phyloP scores from a whole-genome alignment of 2,329 filamentous ascomycete genomes.

The Fusarium devonianum region DNA sequence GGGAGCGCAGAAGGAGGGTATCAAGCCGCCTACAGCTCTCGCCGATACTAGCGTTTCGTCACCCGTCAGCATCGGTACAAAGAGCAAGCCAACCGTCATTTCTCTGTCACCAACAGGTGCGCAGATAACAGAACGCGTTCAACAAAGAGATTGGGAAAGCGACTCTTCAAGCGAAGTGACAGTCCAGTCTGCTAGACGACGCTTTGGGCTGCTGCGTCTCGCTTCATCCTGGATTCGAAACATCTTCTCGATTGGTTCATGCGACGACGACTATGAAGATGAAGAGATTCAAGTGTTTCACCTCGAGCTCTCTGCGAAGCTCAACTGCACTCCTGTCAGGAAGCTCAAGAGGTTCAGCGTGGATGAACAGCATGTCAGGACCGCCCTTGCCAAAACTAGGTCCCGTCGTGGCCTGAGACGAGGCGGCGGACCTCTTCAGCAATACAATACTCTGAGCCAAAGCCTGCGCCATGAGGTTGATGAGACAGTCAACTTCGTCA shows the following conservation, averaged over 20 bases:
- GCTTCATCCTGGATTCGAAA: neutral
- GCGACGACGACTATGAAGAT: neutral
- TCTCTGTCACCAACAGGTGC: too few relatives aligned
- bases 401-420: neutral
- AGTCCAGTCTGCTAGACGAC: too few relatives aligned
- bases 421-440: neutral
- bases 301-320: neutral
- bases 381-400: neutral
- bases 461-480: neutral
- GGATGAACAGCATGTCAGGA: neutral
- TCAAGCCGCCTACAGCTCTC: too few relatives aligned
- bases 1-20: too few relatives aligned
- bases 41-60: too few relatives aligned
- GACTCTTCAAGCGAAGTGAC: neutral
- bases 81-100: too few relatives aligned
- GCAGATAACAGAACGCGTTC: too few relatives aligned
- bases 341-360: neutral
- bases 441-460: neutral
- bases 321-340: neutral
- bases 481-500: neutral
- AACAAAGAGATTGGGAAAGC: neutral
- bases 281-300: constrained; percentile 1
- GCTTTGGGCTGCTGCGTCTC: neutral
- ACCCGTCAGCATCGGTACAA: too few relatives aligned
- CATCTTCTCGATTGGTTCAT: neutral